Evolutionary conservation across 2,329 filamentous ascomycete species (phyloP).

Genomic region (Aspergillus eucalypticola): DNA sequence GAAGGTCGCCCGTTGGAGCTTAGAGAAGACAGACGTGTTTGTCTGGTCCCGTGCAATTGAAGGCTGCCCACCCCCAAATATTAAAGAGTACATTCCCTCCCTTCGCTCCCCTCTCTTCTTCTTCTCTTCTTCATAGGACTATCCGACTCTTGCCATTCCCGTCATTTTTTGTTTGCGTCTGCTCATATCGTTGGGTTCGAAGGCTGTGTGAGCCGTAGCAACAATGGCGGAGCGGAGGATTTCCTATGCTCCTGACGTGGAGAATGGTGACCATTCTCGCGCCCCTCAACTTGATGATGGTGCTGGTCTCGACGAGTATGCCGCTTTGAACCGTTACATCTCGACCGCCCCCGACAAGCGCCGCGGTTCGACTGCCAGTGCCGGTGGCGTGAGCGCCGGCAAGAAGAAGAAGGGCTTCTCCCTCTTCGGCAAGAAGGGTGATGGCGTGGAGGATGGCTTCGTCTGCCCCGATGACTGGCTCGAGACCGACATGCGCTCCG

Average conservation of each 20-base stretch:
- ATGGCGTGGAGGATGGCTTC: slow-evolving; percentile 35
- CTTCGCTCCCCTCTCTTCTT: slow-evolving; percentile 22
- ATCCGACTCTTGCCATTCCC: slow-evolving; percentile 42
- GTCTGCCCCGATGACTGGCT: slow-evolving; percentile 67
- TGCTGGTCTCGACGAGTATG: slow-evolving; percentile 59
- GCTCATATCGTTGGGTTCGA: slow-evolving; percentile 40
- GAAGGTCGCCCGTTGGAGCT: slow-evolving; percentile 33
- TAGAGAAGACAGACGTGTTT: slow-evolving; percentile 27
- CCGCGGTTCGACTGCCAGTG: slow-evolving; percentile 51
- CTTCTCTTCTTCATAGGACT: slow-evolving; percentile 36
- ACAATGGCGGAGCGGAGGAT: slow-evolving; percentile 49
- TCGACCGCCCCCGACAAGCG: slow-evolving; percentile 64
- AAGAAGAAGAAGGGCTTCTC: slow-evolving; percentile 58
- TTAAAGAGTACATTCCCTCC: slow-evolving; percentile 38
- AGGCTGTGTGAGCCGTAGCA: slow-evolving; percentile 44
- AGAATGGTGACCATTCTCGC: slow-evolving; percentile 43
- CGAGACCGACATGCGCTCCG: slow-evolving; percentile 65
- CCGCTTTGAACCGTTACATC: slow-evolving; percentile 67
- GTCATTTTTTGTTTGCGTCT: slow-evolving; percentile 35
- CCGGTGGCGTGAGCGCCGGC: slow-evolving; percentile 44
- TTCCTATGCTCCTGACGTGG: slow-evolving; percentile 47
- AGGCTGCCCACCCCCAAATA: slow-evolving; percentile 31
- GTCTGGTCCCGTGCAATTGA: slow-evolving; percentile 32
- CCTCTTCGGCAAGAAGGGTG: slow-evolving; percentile 49
- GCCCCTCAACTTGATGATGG: slow-evolving; percentile 32